Base-by-base conservation (phyloP, 2,329 filamentous ascomycete genomes). In the Fusarium haematococcum region DNA sequence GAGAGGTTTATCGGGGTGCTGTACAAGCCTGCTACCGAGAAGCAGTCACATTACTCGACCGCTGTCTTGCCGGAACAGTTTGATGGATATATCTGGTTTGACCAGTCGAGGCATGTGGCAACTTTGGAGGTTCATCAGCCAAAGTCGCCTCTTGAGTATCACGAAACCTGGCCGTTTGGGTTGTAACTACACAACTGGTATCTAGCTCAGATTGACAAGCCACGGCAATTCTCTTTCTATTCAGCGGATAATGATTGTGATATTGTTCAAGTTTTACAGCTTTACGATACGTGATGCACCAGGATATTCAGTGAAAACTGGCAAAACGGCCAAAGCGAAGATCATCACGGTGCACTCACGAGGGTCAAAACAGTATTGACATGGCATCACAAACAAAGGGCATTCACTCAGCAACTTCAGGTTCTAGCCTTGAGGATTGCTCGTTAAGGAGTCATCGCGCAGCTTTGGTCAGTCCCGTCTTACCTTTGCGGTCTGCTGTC, bases 1-100 rank as follows among this genome's bases (percentile, higher is more conserved):
- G 71, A 75, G 62, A 63, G 68, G n/a, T 75, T 72, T 25, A 74
- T 74, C 14, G 62, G 72, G 13, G 69, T 74, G 18, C 9, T 74
- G 37, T 75, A 73, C 6, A 75, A 58, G 41, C 65, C 62, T 9
- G 43, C 61, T 13, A 73, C 62, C 6, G 71, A 72, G 20, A 72
- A 65, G 62, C 65, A 56, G n/a, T 75, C 65, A 2, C 72, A 75
- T 59, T 75, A 75, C 41, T 73, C 68, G 11, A 59, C 68, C 39
- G 68, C 72, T 4, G 33, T 66, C 20, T 37, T 69, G 23, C 68
- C 62, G 13, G 68, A 67, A 8, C 71, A 74, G 41, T 74, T 73
- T 52, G 71, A 74, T 67, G 62, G 65, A 13, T 75, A 59, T 14
- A 59, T 74, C 30, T 74, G 68, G 62, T 74, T 75, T 64, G 69